phyloP scores from a whole-genome alignment of 345 rosid genomes.

The Ailanthus altissimus region DNA sequence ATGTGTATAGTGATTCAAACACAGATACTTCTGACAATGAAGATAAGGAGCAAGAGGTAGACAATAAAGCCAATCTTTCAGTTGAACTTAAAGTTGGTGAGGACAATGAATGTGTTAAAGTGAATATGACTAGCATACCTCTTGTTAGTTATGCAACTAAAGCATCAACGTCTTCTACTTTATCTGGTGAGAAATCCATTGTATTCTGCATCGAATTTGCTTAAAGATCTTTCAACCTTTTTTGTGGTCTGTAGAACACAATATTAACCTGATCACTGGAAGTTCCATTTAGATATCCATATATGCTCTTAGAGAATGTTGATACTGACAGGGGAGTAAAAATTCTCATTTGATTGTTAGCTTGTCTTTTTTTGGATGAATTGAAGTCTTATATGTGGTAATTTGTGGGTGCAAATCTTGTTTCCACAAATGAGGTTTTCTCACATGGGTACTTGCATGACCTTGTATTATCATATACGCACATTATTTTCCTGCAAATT shows the following conservation, averaged over 20 bases:
- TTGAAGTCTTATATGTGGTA: not conserved
- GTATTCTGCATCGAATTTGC: not conserved
- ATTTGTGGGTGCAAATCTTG: slow-evolving; percentile 3
- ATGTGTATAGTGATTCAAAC: slow-evolving; percentile 35
- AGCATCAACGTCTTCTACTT: slow-evolving; percentile 47
- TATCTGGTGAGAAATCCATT: slow-evolving; percentile 46
- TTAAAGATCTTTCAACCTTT: not conserved
- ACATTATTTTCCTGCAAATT: not conserved
- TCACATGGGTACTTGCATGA: not conserved
- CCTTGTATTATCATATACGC: not conserved
- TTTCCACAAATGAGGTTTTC: not conserved
- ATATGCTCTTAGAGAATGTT: not conserved
- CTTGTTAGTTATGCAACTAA: slow-evolving; percentile 65
- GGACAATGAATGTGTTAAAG: slow-evolving; percentile 46
- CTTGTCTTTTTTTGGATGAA: not conserved
- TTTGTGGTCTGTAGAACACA: not conserved
- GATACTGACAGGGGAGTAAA: not conserved
- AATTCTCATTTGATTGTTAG: not conserved
- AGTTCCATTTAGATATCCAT: not conserved
- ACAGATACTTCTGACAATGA: slow-evolving; percentile 38
- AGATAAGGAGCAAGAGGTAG: slow-evolving; percentile 26
- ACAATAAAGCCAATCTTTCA: slow-evolving; percentile 33
- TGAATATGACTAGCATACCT: slow-evolving; percentile 52
- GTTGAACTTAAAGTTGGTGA: slow-evolving; percentile 53
- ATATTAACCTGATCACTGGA: not conserved